A percentile compares a stretch with the other conserved stretches of the same genome.
Evolutionary conservation across 345 rosid species (phyloP).

Genomic region (Camelina hispida): DNA sequence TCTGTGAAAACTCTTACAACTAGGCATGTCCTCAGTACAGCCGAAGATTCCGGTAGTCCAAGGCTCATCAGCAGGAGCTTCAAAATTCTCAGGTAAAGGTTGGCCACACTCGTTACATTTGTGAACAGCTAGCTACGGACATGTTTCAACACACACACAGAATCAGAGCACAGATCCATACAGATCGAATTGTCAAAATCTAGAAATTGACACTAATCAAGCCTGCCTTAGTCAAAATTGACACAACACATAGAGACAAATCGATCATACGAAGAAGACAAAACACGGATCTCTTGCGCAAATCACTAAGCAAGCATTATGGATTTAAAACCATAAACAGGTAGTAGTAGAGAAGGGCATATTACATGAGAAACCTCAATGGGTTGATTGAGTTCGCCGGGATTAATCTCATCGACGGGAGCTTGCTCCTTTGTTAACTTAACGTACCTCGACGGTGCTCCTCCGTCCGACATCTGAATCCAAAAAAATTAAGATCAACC

Average conservation of each 20-base stretch:
- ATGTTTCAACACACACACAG: background rate
- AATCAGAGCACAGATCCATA: constrained; percentile 27
- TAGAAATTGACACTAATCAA: background rate
- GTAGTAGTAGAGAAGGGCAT: constrained; percentile 6
- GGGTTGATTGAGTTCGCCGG: constrained; percentile 99
- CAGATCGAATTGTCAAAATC: background rate
- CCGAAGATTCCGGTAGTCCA: constrained; percentile 98
- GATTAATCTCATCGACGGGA: constrained; percentile 72
- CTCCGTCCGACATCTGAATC: constrained; percentile 77
- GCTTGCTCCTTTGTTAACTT: constrained; percentile 82
- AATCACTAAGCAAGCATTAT: constrained; percentile 1
- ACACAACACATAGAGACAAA: background rate
- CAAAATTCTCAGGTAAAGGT: constrained; percentile 77
- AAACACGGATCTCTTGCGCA: background rate
- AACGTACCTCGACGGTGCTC: constrained; percentile 74
- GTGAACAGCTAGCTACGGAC: constrained; percentile 60
- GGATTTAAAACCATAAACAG: constrained; percentile 11
- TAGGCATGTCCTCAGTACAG: constrained; percentile 74
- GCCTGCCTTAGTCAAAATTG: background rate
- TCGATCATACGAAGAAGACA: background rate
- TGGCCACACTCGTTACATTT: constrained; percentile 98
- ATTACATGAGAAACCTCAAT: constrained; percentile 90
- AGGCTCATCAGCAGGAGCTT: constrained; percentile 85
- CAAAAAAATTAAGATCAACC: constrained; percentile 22
- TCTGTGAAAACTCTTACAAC: constrained; percentile 63